Evolutionary conservation across 2,329 filamentous ascomycete genomes (phyloP), one percentile per base, ranked within the genome.

Genomic region (Arthrobotrys conoides): DNA sequence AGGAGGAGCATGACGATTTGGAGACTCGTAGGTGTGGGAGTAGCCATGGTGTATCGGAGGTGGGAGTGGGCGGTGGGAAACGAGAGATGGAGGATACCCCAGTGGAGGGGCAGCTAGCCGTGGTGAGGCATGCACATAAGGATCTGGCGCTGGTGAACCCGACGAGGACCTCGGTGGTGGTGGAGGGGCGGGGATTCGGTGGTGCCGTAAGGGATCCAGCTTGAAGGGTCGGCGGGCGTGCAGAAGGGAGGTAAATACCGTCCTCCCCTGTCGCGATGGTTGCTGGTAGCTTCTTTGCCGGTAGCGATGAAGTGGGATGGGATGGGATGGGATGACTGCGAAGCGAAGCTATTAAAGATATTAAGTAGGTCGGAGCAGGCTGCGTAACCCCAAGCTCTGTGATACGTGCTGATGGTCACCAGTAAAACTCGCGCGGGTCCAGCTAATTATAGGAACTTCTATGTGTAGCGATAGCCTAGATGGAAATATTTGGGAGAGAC

Each of bases 191-290:
- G 75, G 75, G 30, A 78, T 78, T 68, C 75, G 75, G 55, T 78
- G 75, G 46, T 78, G 75, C 12, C 75, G 68, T 72, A 78, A 65
- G 63, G 68, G 75, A 78, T 78, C 75, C 75, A 78, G 75, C 55
- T 78, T 78, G 75, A 53, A 71, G 61, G 55, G 44, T 12, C 16
- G 57, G 16, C 16, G 38, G 27, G 59, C n/a, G 38, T 12, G 66
- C 18, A n/a, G 57, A 57, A 75, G 63, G 63, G 46, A 44, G 24
- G 20, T 44, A 27, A 12, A 53, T 48, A 61, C 30, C 36, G 59
- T 66, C 66, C 65, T 65, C 51, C 59, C 33, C 36, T 49, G 71
- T 59, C 46, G 68, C 30, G 68, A 53, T 57, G 55, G 46, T 57
- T 30, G 57, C 46, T 65, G 49, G 46, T 55, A 59, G 33, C 16